Evolutionary conservation across 768 basidiomycete species (phyloP).

Genomic region (Mycena alexandri): DNA sequence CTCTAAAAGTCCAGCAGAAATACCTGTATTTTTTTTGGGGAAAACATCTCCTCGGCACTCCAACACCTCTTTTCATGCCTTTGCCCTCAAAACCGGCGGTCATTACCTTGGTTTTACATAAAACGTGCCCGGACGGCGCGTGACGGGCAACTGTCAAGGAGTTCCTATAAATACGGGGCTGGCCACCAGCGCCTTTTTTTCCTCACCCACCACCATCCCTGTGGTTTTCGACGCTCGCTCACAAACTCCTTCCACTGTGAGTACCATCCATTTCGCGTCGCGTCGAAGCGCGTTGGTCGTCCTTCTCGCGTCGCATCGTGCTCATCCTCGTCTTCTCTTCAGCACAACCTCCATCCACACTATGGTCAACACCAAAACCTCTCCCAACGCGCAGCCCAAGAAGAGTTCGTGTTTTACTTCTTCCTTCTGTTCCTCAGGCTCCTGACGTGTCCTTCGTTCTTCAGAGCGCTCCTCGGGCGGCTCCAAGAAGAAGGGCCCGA

Average conservation of each 20-base stretch:
- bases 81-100: too few species aligned
- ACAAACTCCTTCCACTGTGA: constrained; percentile 22
- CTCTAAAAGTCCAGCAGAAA: too few species aligned
- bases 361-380: constrained; percentile 58
- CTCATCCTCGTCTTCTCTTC: constrained; percentile 30
- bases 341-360: not conserved
- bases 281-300: constrained; percentile 2
- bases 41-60: too few species aligned
- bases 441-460: constrained; percentile 35
- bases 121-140: not conserved
- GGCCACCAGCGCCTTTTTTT: constrained; percentile 51
- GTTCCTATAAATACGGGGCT: constrained; percentile 38
- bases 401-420: constrained; percentile 61
- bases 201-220: constrained; percentile 56
- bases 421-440: constrained; percentile 32
- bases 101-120: constrained; percentile 23
- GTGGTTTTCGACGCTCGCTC: constrained; percentile 27
- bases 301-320: not conserved
- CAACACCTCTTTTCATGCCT: too few species aligned
- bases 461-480: constrained; percentile 67
- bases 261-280: constrained; percentile 10
- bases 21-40: too few species aligned
- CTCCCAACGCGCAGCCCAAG: constrained; percentile 63
- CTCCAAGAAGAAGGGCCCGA: constrained; percentile 70
- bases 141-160: constrained; percentile 25